These are phyloP conservation scores for Besnoitia besnoiti DNA, from an alignment of 169 alveolate species.

Conservation along the genomic window DNA sequence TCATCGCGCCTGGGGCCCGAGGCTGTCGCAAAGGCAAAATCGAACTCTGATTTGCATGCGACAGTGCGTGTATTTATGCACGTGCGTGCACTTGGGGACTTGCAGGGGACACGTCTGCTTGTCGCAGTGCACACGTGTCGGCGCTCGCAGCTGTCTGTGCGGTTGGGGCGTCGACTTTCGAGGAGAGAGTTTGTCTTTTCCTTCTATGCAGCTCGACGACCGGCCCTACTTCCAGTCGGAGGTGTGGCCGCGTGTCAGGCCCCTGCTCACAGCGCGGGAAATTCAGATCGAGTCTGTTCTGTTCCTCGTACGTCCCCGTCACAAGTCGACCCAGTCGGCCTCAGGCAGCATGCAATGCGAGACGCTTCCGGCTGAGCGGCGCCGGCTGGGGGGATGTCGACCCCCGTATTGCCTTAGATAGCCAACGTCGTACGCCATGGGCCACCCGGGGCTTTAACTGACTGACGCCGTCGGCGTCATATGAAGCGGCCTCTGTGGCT, in stretches of 20 bases:
- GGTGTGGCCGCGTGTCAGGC: constrained; percentile 38
- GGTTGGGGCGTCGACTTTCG: not conserved
- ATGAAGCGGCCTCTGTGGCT: no score
- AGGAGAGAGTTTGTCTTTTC: no score
- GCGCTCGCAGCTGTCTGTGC: not conserved
- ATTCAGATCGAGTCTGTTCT: constrained; percentile 38
- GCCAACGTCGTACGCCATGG: no score
- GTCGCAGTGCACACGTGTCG: not conserved
- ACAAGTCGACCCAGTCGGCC: not conserved
- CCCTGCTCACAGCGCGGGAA: constrained; percentile 43
- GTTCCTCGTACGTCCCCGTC: not conserved
- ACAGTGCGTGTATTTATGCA: not conserved
- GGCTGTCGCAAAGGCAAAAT: no score
- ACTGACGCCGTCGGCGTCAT: no score
- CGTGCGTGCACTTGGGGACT: not conserved
- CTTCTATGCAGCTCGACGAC: constrained; percentile 17
- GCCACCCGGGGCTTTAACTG: no score
- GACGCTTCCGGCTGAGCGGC: no score
- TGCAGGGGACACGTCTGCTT: not conserved
- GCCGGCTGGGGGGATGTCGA: no score
- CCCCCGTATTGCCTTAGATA: no score
- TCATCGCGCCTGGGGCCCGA: not conserved
- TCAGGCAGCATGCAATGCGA: no score
- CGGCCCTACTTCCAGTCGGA: not conserved
- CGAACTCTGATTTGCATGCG: not conserved